Evolutionary conservation across 2,329 filamentous ascomycete species (phyloP).

Genomic region (Ambrosiella beaveri): DNA sequence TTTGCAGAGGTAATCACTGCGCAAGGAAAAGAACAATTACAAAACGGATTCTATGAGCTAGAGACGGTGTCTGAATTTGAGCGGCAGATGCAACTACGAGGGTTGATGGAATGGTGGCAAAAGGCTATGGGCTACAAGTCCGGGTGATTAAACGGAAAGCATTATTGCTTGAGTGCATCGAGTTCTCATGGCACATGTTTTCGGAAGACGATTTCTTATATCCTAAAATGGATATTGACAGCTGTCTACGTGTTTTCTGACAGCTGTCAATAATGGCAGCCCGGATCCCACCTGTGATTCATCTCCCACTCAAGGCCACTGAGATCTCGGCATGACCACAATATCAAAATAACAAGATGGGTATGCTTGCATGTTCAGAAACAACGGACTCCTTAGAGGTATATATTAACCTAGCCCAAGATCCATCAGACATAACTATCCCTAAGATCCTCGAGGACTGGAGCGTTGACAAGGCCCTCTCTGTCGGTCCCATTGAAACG

Average conservation of each 20-base stretch:
- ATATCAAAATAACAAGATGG: background rate
- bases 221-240: background rate
- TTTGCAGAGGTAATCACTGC: conserved; percentile 13
- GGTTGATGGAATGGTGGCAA: conserved; percentile 49
- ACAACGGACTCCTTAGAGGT: background rate
- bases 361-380: background rate
- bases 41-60: conserved; percentile 34
- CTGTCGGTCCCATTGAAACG: conserved; percentile 18
- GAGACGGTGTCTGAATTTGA: conserved; percentile 49
- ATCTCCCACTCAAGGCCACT: background rate
- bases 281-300: too few species aligned
- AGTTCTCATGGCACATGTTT: too few species aligned
- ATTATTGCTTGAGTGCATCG: background rate
- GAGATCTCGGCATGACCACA: background rate
- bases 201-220: too few species aligned
- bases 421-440: conserved; percentile 16
- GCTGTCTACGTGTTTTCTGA: background rate
- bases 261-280: background rate
- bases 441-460: conserved; percentile 16
- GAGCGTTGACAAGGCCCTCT: conserved; percentile 16
- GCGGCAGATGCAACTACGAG: conserved; percentile 39
- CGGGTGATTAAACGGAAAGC: background rate
- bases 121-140: conserved; percentile 42
- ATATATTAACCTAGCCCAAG: conserved; percentile 11
- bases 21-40: background rate